These are phyloP conservation scores for Pachyrhizus erosus DNA, from an alignment of 306 rosid species.

Conservation along the genomic window DNA sequence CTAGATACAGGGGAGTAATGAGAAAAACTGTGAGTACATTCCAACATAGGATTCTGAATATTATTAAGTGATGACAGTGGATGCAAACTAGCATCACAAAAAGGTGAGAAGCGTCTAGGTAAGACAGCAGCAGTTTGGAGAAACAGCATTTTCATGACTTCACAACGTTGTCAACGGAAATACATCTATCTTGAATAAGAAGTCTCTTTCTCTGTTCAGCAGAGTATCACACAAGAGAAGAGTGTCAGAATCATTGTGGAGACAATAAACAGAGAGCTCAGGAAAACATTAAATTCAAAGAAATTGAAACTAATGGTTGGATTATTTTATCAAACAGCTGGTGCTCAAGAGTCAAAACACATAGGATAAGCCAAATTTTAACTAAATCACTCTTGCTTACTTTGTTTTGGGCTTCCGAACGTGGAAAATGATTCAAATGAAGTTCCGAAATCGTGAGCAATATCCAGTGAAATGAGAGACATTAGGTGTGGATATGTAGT, in stretches of 20 bases:
- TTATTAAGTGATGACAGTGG: slow-evolving; percentile 31
- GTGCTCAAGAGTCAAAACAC: slow-evolving; percentile 27
- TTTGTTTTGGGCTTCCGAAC: background rate
- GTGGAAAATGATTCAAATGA: background rate
- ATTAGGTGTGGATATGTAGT: background rate
- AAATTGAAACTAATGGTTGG: background rate
- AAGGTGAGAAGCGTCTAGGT: slow-evolving; percentile 44
- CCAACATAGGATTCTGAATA: slow-evolving; percentile 32
- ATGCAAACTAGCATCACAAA: slow-evolving; percentile 29
- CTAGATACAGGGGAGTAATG: slow-evolving; percentile 41
- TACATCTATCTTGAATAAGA: slow-evolving; percentile 4
- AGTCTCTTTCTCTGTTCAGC: background rate
- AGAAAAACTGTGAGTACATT: background rate
- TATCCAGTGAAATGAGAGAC: background rate
- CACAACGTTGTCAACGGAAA: slow-evolving; percentile 26
- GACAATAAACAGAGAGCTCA: background rate
- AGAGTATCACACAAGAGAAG: background rate
- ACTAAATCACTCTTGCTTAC: background rate
- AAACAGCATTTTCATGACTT: slow-evolving; percentile 45
- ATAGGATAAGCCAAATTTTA: background rate
- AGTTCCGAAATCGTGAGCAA: background rate
- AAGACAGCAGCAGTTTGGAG: slow-evolving; percentile 47
- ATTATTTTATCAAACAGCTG: slow-evolving; percentile 43
- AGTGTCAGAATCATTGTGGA: slow-evolving; percentile 4
- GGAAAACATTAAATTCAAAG: background rate